Evolutionary conservation across 345 rosid species (phyloP).

Genomic region (Syzygium oleosum): DNA sequence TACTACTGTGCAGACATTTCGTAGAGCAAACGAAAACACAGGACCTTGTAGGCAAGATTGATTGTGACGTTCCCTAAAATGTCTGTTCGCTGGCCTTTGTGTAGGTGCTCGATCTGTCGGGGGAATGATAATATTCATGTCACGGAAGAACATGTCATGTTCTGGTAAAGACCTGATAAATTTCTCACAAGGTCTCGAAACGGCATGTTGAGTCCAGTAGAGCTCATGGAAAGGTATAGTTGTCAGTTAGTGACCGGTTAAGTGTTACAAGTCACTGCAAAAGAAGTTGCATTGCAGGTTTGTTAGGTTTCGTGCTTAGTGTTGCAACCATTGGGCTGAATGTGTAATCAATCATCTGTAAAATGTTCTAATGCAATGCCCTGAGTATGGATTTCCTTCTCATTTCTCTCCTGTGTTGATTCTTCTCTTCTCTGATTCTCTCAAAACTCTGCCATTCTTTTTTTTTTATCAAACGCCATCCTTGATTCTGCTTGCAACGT

Average conservation of each 20-base stretch:
- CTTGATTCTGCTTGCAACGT: neutral
- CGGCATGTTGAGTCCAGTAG: neutral
- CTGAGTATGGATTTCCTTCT: neutral
- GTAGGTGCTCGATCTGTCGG: neutral
- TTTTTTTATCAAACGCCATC: too few species aligned
- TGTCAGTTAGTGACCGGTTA: neutral
- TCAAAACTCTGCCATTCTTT: neutral
- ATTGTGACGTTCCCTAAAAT: neutral
- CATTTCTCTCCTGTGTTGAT: neutral
- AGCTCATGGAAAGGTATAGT: neutral
- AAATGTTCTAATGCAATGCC: neutral
- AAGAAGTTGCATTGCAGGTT: neutral
- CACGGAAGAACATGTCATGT: too few species aligned
- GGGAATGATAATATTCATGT: neutral
- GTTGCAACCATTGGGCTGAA: neutral
- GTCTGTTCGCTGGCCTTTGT: neutral
- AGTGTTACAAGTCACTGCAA: neutral
- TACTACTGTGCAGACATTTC: neutral
- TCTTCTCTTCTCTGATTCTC: neutral
- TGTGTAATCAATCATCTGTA: neutral
- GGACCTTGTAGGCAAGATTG: neutral
- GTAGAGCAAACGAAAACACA: neutral
- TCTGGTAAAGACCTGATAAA: neutral
- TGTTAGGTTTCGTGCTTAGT: neutral
- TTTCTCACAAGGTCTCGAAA: neutral